Percentiles rank a stretch among this genome's conserved stretches.
These are phyloP conservation scores for Aspergillus sp. DNA, from an alignment of 2,329 filamentous ascomycete genomes.

Conservation along the genomic window DNA sequence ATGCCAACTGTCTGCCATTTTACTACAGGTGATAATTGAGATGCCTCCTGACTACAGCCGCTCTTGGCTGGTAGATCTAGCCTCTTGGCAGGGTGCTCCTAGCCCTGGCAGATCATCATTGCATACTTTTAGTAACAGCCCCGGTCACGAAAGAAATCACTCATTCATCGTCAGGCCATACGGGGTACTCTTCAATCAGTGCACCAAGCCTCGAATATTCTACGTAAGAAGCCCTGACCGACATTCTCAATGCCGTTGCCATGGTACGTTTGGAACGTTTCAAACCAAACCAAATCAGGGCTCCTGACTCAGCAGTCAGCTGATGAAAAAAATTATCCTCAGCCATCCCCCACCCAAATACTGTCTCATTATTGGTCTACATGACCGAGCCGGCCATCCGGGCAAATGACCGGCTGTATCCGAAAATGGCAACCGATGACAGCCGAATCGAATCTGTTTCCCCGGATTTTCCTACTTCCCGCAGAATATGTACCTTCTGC, in stretches of 20 bases:
- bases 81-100: not conserved
- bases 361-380: too few species aligned
- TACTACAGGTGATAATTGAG: not conserved
- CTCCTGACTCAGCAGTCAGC: too few species aligned
- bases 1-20: too few species aligned
- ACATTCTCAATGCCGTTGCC: too few species aligned
- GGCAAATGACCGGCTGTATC: not conserved
- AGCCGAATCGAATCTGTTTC: not conserved
- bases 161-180: not conserved
- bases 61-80: not conserved
- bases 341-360: too few species aligned
- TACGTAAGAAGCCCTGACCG: too few species aligned
- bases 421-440: not conserved
- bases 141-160: not conserved
- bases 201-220: too few species aligned
- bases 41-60: not conserved
- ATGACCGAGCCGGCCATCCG: not conserved
- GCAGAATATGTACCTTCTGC: not conserved
- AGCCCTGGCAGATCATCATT: not conserved
- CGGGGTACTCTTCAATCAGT: too few species aligned
- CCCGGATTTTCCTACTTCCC: not conserved
- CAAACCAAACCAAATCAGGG: too few species aligned
- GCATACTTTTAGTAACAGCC: not conserved
- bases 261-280: too few species aligned
- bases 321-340: too few species aligned